Conservation (phyloP, 257 asterid species). For the Henckelia pumila region DNA sequence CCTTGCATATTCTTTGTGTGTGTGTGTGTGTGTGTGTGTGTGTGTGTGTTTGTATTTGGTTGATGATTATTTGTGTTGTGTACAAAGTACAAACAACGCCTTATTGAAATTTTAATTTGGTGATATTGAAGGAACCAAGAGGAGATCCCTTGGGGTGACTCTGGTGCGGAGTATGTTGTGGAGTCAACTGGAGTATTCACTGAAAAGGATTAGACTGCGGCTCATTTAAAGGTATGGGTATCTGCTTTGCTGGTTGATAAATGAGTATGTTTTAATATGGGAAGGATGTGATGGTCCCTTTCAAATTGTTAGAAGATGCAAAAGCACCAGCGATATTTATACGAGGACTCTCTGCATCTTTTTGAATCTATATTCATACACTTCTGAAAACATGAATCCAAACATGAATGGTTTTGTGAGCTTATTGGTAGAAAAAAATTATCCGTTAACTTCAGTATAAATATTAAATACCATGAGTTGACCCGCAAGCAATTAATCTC, state of each 20-base stretch:
- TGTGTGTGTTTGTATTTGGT: neutral
- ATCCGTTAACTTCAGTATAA: too few species aligned
- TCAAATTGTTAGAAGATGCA: neutral
- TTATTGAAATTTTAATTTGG: neutral
- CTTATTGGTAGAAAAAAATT: neutral
- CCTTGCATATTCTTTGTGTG: too few species aligned
- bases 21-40: too few species aligned
- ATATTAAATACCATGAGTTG: neutral
- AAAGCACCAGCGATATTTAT: neutral
- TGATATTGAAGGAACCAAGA: constrained; percentile 57
- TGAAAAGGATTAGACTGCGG: constrained; percentile 81
- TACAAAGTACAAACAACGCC: too few species aligned
- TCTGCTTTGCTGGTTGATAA: neutral
- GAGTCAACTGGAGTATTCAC: constrained; percentile 90
- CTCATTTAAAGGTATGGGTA: constrained; percentile 64
- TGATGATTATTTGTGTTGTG: neutral
- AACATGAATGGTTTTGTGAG: neutral
- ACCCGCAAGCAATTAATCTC: neutral
- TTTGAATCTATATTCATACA: neutral
- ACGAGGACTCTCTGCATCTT: too few species aligned
- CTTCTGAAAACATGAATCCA: neutral
- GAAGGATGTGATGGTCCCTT: neutral
- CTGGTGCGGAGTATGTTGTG: constrained; percentile 70
- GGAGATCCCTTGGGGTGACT: constrained; percentile 74
- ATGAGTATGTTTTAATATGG: neutral